phyloP scores from a whole-genome alignment of 305 asterid genomes.

The Ilex paraguariensis region DNA sequence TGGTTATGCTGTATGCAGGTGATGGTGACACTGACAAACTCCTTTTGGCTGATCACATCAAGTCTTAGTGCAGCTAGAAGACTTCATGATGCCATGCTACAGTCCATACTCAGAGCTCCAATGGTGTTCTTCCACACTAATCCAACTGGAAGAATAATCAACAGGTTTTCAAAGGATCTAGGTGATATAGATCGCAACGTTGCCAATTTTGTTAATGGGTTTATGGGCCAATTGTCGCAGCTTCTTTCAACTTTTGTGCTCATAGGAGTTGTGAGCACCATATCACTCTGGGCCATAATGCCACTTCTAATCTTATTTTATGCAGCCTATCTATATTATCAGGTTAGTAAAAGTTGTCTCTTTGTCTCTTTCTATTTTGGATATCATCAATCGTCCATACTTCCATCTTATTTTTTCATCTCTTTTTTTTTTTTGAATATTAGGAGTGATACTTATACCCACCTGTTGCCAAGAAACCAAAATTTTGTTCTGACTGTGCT shows the following conservation, averaged over 20 bases:
- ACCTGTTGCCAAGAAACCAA: too few species aligned
- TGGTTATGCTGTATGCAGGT: constrained; percentile 39
- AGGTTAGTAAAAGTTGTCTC: constrained; percentile 38
- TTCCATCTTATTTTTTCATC: neutral
- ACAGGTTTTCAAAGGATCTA: constrained; percentile 75
- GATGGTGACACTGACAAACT: constrained; percentile 68
- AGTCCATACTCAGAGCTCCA: constrained; percentile 71
- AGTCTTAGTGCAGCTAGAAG: constrained; percentile 73
- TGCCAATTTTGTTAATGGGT: constrained; percentile 44
- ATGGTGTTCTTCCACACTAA: constrained; percentile 90
- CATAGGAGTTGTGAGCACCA: constrained; percentile 71
- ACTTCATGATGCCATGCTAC: constrained; percentile 76
- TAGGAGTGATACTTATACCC: too few species aligned
- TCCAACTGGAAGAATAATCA: constrained; percentile 76
- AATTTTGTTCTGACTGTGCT: too few species aligned
- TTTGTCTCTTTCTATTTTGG: constrained; percentile 21
- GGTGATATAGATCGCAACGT: constrained; percentile 86
- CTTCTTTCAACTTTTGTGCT: constrained; percentile 76
- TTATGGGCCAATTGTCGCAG: constrained; percentile 72
- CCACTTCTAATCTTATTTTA: constrained; percentile 81
- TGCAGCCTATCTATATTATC: constrained; percentile 75
- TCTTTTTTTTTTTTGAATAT: neutral
- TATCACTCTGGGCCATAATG: constrained; percentile 85
- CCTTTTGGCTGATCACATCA: constrained; percentile 75
- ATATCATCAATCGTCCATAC: neutral